phyloP scores from a whole-genome alignment of 768 basidiomycete genomes.

The Rubroboletus satanas region DNA sequence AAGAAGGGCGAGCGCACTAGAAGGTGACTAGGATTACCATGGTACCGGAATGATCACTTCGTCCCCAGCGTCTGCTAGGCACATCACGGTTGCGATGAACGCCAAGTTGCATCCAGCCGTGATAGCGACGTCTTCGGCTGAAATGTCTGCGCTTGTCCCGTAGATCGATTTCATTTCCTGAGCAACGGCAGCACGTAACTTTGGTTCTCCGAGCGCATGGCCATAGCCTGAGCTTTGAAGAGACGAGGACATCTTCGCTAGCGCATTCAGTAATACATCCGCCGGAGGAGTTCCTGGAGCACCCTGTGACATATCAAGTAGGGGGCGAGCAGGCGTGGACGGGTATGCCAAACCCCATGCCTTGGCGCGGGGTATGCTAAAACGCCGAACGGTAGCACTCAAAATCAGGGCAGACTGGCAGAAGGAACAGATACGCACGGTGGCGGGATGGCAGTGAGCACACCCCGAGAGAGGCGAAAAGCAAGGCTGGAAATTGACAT shows the following conservation, averaged over 20 bases:
- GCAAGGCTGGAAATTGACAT: conserved; percentile 13
- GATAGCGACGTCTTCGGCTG: conserved; percentile 55
- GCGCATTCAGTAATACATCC: conserved; percentile 42
- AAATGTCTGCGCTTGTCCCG: conserved; percentile 45
- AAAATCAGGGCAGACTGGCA: background rate
- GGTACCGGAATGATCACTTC: conserved; percentile 72
- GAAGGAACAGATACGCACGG: conserved; percentile 34
- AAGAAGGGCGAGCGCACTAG: background rate
- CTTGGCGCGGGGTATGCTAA: conserved; percentile 55
- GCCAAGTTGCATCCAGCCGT: conserved; percentile 75
- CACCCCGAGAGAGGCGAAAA: conserved; percentile 40
- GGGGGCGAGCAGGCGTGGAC: conserved; percentile 39
- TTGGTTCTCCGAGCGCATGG: conserved; percentile 53
- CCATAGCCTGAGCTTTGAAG: conserved; percentile 52
- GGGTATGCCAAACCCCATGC: conserved; percentile 50
- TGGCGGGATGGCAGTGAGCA: conserved; percentile 43
- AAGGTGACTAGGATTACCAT: conserved; percentile 41
- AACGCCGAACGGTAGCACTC: background rate
- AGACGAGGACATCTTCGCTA: conserved; percentile 43
- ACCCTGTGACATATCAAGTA: conserved; percentile 76
- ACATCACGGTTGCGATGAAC: conserved; percentile 59
- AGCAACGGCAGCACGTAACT: conserved; percentile 48
- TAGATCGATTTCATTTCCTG: conserved; percentile 63
- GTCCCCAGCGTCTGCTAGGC: conserved; percentile 63
- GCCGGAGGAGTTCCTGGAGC: conserved; percentile 68